Conservation (phyloP, 1,284 basidiomycete genomes). For the Heliocybe sulcata region DNA sequence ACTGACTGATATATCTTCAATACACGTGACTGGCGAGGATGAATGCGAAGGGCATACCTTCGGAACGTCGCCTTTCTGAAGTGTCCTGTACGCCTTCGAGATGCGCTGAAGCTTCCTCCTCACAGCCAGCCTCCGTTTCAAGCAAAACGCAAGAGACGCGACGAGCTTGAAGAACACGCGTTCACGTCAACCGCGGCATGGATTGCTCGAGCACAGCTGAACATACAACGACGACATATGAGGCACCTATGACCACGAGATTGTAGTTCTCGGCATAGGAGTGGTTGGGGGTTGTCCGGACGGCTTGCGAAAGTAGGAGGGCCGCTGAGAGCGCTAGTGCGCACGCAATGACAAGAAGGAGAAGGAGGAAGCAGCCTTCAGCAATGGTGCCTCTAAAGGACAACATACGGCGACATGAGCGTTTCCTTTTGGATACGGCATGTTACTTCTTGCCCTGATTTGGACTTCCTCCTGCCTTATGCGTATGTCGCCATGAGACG, state of each 20-base stretch:
- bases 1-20: constrained; percentile 43
- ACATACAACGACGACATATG: constrained; percentile 60
- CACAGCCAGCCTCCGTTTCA: constrained; percentile 61
- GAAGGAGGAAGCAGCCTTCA: constrained; percentile 32
- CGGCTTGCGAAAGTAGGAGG: constrained; percentile 60
- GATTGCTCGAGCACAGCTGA: neutral
- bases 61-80: constrained; percentile 63
- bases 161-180: constrained; percentile 29
- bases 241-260: constrained; percentile 53
- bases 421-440: neutral
- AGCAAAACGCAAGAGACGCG: constrained; percentile 50
- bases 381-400: constrained; percentile 8
- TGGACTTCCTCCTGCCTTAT: no score
- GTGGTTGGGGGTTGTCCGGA: constrained; percentile 45
- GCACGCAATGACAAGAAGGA: constrained; percentile 48
- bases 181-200: neutral
- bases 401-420: neutral
- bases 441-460: no score
- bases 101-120: constrained; percentile 57
- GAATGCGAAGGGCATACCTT: constrained; percentile 37
- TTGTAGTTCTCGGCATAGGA: constrained; percentile 58
- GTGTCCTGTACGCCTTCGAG: constrained; percentile 61
- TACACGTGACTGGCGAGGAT: constrained; percentile 1
- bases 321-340: constrained; percentile 55
- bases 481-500: no score